phyloP scores from a whole-genome alignment of 129 eudicot genomes.

The Sambucus nigra region DNA sequence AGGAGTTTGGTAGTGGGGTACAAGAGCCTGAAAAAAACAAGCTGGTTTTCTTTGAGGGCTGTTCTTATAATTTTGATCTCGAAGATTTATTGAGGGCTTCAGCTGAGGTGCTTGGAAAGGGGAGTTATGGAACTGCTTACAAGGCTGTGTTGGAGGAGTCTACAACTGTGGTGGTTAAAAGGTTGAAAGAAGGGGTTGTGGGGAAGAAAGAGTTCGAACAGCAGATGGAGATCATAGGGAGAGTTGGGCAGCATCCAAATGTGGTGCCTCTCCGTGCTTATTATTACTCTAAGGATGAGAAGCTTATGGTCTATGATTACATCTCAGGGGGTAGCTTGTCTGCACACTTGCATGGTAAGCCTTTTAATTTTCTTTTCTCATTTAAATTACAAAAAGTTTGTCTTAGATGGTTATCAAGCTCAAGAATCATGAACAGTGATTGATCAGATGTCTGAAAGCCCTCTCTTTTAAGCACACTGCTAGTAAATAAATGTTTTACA shows the following conservation, averaged over 20 bases:
- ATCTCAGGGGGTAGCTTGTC: slow-evolving; percentile 68
- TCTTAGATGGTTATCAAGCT: too few species aligned
- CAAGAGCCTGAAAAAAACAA: slow-evolving; percentile 81
- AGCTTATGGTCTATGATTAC: slow-evolving; percentile 71
- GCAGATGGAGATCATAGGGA: slow-evolving; percentile 77
- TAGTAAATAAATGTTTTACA: too few species aligned
- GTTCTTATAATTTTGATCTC: slow-evolving; percentile 55
- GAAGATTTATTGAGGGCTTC: slow-evolving; percentile 82
- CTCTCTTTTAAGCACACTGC: too few species aligned
- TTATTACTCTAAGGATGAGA: slow-evolving; percentile 82
- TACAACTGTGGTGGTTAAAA: slow-evolving; percentile 63
- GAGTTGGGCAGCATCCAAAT: slow-evolving; percentile 79
- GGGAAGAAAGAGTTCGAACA: slow-evolving; percentile 79
- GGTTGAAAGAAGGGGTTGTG: slow-evolving; percentile 57
- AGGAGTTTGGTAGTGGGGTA: slow-evolving; percentile 74
- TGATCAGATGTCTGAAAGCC: too few species aligned
- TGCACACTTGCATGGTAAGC: slow-evolving; percentile 67
- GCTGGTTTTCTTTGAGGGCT: slow-evolving; percentile 71
- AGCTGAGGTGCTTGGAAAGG: slow-evolving; percentile 86
- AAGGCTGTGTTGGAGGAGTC: slow-evolving; percentile 67
- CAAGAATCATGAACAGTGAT: too few species aligned
- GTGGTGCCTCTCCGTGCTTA: slow-evolving; percentile 80
- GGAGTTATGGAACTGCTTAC: slow-evolving; percentile 67
- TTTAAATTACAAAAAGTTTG: too few species aligned
- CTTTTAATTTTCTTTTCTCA: not conserved